A percentile compares a stretch with the other conserved stretches of the same genome.
phyloP scores from a whole-genome alignment of 2,329 filamentous ascomycete species.

The Alternaria sp. region DNA sequence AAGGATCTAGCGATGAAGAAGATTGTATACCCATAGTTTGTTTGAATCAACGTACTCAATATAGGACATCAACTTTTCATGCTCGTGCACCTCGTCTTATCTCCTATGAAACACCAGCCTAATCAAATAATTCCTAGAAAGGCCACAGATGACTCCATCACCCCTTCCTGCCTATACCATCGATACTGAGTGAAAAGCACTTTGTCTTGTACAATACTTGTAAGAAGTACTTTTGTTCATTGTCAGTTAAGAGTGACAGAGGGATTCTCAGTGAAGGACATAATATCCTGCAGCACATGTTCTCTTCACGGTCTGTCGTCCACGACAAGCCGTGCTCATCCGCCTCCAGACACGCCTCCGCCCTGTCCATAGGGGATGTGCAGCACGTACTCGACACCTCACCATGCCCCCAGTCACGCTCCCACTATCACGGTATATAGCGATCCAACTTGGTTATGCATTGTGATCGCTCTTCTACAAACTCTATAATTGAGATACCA shows the following conservation, averaged over 20 bases:
- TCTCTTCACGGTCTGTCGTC: no score
- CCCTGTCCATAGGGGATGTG: background rate
- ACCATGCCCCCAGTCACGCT: background rate
- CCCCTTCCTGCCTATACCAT: background rate
- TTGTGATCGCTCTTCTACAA: background rate
- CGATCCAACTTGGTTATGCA: background rate
- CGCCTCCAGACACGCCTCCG: background rate
- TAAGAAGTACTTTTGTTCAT: background rate
- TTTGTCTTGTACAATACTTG: background rate
- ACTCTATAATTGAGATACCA: background rate
- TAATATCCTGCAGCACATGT: background rate
- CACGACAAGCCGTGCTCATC: no score
- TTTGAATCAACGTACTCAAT: background rate
- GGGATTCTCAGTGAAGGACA: background rate
- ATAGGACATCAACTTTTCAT: background rate
- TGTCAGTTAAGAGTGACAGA: background rate
- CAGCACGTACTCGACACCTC: background rate
- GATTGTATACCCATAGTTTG: background rate
- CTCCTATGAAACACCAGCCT: background rate
- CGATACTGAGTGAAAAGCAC: background rate
- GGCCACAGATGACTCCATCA: background rate
- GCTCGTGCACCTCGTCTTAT: background rate
- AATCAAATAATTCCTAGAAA: background rate
- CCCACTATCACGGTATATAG: background rate
- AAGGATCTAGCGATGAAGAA: background rate